phyloP scores from a whole-genome alignment of 805 yeast genomes.

The Myxozyma sirexii region DNA sequence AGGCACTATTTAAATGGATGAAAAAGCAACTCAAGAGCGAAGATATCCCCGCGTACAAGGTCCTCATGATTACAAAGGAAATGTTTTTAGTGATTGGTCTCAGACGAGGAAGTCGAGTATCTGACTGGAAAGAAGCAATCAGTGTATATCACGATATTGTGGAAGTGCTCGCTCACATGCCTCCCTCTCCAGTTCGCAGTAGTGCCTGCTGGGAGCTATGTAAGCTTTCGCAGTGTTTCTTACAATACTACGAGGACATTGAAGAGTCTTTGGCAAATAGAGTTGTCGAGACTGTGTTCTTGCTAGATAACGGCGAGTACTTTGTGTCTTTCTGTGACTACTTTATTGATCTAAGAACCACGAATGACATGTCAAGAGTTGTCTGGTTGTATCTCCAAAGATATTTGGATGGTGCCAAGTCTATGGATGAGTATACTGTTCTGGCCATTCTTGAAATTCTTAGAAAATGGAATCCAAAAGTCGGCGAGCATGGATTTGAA shows the following conservation, averaged over 20 bases:
- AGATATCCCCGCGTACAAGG: neutral
- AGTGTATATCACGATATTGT: conserved; percentile 1
- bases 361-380: conserved; percentile 1
- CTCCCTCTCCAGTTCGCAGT: neutral
- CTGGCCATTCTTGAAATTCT: conserved; percentile 11
- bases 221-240: conserved; percentile 15
- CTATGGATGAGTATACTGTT: conserved; percentile 12
- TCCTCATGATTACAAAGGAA: conserved; percentile 14
- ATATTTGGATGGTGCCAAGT: conserved; percentile 11
- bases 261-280: conserved; percentile 11
- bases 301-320: conserved; percentile 3
- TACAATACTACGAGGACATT: conserved; percentile 14
- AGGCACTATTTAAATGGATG: conserved; percentile 24
- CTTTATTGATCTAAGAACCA: conserved; percentile 4
- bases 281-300: conserved; percentile 16
- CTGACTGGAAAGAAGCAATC: conserved; percentile 39
- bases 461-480: neutral
- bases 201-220: conserved; percentile 21
- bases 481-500: neutral
- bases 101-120: conserved; percentile 45
- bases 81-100: conserved; percentile 41
- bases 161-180: neutral
- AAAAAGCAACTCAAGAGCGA: conserved; percentile 8
- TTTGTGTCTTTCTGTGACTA: conserved; percentile 22
- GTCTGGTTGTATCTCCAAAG: conserved; percentile 23